These are phyloP conservation scores for Sicyos edulis DNA, from an alignment of 306 rosid genomes.

Conservation along the genomic window DNA sequence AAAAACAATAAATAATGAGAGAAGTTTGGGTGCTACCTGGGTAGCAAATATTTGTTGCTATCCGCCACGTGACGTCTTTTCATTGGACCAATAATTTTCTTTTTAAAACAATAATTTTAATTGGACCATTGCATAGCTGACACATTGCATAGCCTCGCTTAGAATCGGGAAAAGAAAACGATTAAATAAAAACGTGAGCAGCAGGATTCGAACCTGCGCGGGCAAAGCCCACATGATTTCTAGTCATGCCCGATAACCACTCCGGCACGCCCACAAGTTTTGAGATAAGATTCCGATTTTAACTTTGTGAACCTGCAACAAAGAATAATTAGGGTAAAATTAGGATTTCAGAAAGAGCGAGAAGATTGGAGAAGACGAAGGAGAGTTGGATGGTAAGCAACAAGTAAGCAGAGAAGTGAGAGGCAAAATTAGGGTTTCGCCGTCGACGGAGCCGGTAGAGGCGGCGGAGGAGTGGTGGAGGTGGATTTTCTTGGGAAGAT, in stretches of 20 bases:
- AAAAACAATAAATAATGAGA: too few relatives aligned
- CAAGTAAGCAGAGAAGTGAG: neutral
- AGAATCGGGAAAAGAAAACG: too few relatives aligned
- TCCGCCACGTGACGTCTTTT: too few relatives aligned
- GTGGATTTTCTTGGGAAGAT: constrained; percentile 61
- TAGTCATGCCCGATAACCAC: constrained; percentile 28
- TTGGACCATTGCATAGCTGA: too few relatives aligned
- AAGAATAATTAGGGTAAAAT: neutral
- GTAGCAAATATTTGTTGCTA: too few relatives aligned
- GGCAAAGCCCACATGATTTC: constrained; percentile 26
- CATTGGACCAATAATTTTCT: too few relatives aligned
- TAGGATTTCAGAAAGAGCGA: neutral
- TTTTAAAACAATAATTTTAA: too few relatives aligned
- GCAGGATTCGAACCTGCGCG: constrained; percentile 28
- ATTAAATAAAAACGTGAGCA: constrained; percentile 12
- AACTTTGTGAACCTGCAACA: neutral
- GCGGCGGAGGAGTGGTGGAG: neutral
- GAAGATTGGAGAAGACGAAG: neutral
- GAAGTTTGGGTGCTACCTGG: too few relatives aligned
- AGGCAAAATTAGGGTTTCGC: neutral
- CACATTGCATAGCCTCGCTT: too few relatives aligned
- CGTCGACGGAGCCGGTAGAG: constrained; percentile 20
- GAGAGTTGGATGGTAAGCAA: neutral
- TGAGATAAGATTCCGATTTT: too few relatives aligned
- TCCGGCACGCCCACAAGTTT: constrained; percentile 19